Evolutionary conservation across 371 early-diverging fungal species (phyloP).

Genomic region (Mucor irregularis): DNA sequence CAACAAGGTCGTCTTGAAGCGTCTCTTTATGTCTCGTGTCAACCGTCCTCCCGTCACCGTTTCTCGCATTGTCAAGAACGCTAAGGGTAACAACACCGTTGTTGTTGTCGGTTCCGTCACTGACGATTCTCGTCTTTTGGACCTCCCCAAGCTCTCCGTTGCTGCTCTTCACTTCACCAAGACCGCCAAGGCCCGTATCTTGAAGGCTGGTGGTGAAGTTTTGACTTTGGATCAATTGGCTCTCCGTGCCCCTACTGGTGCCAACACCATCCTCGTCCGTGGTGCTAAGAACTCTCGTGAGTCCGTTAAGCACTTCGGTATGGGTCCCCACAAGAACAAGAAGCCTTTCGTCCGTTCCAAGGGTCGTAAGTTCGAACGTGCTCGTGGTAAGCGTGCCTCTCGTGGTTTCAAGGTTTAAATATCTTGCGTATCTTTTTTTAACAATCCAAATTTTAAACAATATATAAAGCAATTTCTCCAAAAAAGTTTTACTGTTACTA

Average conservation of each 20-base stretch:
- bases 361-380: slow-evolving; percentile 98
- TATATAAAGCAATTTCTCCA: too few species aligned
- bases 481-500: too few species aligned
- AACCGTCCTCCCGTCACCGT: slow-evolving; percentile 95
- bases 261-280: slow-evolving; percentile 94
- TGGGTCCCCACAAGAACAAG: slow-evolving; percentile 70
- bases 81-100: slow-evolving; percentile 79
- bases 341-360: slow-evolving; percentile 94
- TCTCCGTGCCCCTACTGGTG: slow-evolving; percentile 95
- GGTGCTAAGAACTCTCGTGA: slow-evolving; percentile 86
- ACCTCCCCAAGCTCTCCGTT: slow-evolving; percentile 94
- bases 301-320: slow-evolving; percentile 88
- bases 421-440: background rate
- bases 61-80: slow-evolving; percentile 81
- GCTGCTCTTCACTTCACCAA: slow-evolving; percentile 93
- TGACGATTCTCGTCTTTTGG: slow-evolving; percentile 92
- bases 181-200: slow-evolving; percentile 94
- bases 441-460: background rate
- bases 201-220: slow-evolving; percentile 97
- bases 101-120: slow-evolving; percentile 96
- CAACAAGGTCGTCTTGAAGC: slow-evolving; percentile 98
- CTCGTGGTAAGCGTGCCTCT: slow-evolving; percentile 96
- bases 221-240: slow-evolving; percentile 99
- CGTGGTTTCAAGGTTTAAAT: slow-evolving; percentile 86
- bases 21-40: slow-evolving; percentile 96